phyloP scores from a whole-genome alignment of 176 grass and related monocot genomes.

The Eragrostis curvula region DNA sequence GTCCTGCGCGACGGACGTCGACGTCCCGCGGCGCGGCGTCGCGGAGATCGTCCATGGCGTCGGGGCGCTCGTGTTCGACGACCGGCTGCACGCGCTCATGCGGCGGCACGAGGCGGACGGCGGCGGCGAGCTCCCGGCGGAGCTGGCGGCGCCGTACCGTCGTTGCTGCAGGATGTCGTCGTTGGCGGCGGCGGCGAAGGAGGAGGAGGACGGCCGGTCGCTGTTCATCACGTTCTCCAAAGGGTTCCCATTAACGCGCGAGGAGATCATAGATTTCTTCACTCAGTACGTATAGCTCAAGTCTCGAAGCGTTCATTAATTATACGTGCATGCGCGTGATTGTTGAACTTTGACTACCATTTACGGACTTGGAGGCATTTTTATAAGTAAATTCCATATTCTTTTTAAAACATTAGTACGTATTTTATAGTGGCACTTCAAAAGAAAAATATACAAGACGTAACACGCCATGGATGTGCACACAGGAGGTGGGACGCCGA shows the following conservation, averaged over 20 bases:
- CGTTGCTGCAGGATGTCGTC: neutral
- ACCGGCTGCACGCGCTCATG: constrained; percentile 52
- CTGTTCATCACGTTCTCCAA: neutral
- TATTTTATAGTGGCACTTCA: no score
- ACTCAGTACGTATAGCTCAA: neutral
- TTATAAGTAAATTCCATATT: no score
- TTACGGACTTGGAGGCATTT: no score
- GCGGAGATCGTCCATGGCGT: constrained; percentile 42
- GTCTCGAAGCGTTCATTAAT: no score
- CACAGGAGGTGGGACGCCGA: constrained; percentile 62
- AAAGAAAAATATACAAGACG: neutral
- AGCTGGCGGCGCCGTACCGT: constrained; percentile 30
- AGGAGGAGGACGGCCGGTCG: neutral
- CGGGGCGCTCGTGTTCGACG: constrained; percentile 70
- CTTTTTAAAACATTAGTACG: neutral
- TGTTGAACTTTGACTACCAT: no score
- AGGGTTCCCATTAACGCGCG: neutral
- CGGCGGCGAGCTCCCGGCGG: constrained; percentile 29
- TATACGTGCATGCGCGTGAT: no score
- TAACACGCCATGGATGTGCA: no score
- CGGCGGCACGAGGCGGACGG: constrained; percentile 30
- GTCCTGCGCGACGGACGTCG: neutral
- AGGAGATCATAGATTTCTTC: neutral
- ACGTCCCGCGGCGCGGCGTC: constrained; percentile 38
- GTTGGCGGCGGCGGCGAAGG: neutral